These are phyloP conservation scores for Chloranthus sessilifolius DNA, from an alignment of 164 flowering plant species.

Conservation along the genomic window DNA sequence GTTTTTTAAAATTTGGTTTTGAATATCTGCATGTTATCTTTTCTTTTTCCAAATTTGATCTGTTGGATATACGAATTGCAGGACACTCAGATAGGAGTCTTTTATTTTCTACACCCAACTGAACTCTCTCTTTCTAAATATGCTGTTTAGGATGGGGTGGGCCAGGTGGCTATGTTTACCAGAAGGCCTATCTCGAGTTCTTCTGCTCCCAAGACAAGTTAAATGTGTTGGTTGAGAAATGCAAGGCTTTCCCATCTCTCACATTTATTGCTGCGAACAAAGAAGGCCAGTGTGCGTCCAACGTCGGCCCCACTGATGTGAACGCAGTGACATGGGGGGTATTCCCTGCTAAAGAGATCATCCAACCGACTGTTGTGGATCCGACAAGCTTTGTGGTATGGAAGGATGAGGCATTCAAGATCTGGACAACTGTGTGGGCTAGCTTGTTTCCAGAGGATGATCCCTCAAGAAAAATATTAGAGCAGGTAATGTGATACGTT, in stretches of 20 bases:
- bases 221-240: conserved; percentile 56
- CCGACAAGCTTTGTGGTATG: conserved; percentile 80
- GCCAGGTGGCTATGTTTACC: conserved; percentile 85
- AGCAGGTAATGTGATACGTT: conserved; percentile 38
- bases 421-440: conserved; percentile 85
- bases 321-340: conserved; percentile 99
- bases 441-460: conserved; percentile 62
- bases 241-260: conserved; percentile 50
- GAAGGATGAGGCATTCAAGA: conserved; percentile 97
- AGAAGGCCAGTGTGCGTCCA: conserved; percentile 51
- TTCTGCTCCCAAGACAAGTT: conserved; percentile 76
- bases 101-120: no score
- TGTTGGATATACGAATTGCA: no score
- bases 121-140: neutral
- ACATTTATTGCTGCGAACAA: conserved; percentile 84
- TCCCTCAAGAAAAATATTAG: conserved; percentile 59
- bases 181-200: conserved; percentile 88
- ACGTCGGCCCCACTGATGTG: conserved; percentile 38
- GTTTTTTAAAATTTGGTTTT: no score
- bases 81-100: no score
- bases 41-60: no score
- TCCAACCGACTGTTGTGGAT: conserved; percentile 93
- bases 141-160: conserved; percentile 81
- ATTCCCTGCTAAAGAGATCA: conserved; percentile 83
- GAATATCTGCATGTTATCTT: no score